Evolutionary conservation across 352 stramenopile genomes (phyloP).

Genomic region (Pythium aquatile): DNA sequence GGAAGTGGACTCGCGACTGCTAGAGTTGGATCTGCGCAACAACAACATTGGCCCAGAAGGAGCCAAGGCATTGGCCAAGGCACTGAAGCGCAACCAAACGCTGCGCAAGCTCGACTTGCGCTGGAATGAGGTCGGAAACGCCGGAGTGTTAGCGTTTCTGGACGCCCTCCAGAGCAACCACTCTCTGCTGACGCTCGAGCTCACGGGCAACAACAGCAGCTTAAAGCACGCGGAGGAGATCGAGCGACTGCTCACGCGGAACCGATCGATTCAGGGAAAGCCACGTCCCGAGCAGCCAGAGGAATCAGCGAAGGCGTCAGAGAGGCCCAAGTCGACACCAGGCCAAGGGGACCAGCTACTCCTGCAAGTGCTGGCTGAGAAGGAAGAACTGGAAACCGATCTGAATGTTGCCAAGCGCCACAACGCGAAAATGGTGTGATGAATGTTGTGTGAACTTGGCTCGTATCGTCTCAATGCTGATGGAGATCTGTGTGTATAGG

Average conservation of each 20-base stretch:
- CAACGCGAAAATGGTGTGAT: conserved; percentile 41
- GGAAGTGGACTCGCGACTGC: conserved; percentile 58
- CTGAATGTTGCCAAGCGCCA: conserved; percentile 42
- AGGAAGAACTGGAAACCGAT: conserved; percentile 52
- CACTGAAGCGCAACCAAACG: conserved; percentile 57
- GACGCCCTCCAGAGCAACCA: conserved; percentile 73
- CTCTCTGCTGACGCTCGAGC: conserved; percentile 54
- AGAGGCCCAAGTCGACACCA: conserved; percentile 24
- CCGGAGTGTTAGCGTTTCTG: conserved; percentile 65
- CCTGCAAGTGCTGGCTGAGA: conserved; percentile 66
- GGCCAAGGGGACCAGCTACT: conserved; percentile 47
- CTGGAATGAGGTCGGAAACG: conserved; percentile 81
- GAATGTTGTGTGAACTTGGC: background rate
- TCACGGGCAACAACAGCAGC: conserved; percentile 79
- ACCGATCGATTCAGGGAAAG: conserved; percentile 47
- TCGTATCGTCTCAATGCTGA: background rate
- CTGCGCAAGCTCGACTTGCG: conserved; percentile 75
- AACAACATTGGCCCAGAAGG: conserved; percentile 81
- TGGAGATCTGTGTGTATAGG: conserved; percentile 22
- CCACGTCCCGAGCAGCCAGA: conserved; percentile 3
- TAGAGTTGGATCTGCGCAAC: conserved; percentile 78
- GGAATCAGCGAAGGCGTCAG: conserved; percentile 23
- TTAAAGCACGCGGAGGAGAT: conserved; percentile 70
- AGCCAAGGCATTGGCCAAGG: conserved; percentile 55
- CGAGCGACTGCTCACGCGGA: conserved; percentile 52